phyloP scores from a whole-genome alignment of 2,329 filamentous ascomycete genomes.

The Pseudocercospora fijiensis region DNA sequence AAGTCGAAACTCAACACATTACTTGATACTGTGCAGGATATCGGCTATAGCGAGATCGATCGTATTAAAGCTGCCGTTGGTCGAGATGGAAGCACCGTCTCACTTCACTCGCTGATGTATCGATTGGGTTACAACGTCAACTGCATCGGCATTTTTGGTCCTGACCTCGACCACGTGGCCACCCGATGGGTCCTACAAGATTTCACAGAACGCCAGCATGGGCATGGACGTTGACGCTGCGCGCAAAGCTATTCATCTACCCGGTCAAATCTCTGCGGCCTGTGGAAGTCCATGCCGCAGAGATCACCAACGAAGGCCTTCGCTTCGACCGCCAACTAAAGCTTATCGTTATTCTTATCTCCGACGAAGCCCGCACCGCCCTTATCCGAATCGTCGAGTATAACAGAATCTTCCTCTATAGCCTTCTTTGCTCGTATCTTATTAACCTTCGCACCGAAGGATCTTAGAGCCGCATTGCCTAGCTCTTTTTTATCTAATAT shows the following conservation, averaged over 20 bases:
- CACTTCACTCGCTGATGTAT: slow-evolving; percentile 12
- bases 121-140: slow-evolving; percentile 14
- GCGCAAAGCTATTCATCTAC: slow-evolving; percentile 37
- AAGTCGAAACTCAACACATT: slow-evolving; percentile 11
- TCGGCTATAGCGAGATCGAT: slow-evolving; percentile 10
- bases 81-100: background rate
- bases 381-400: no score
- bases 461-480: no score
- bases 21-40: slow-evolving; percentile 7
- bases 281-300: slow-evolving; percentile 36
- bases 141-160: slow-evolving; percentile 16
- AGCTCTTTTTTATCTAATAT: no score
- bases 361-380: no score
- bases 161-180: slow-evolving; percentile 7
- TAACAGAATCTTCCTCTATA: no score
- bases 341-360: no score
- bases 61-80: slow-evolving; percentile 5
- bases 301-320: slow-evolving; percentile 39
- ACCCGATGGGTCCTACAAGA: slow-evolving; percentile 10
- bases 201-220: slow-evolving; percentile 9
- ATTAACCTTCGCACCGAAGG: no score
- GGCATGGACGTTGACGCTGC: slow-evolving; percentile 8
- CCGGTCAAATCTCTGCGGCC: slow-evolving; percentile 37
- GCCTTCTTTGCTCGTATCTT: no score
- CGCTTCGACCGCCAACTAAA: slow-evolving; percentile 39